Percentiles rank a stretch among this genome's conserved stretches.
phyloP scores from a whole-genome alignment of 441 rosid species.

The Francoa sonchifolia region DNA sequence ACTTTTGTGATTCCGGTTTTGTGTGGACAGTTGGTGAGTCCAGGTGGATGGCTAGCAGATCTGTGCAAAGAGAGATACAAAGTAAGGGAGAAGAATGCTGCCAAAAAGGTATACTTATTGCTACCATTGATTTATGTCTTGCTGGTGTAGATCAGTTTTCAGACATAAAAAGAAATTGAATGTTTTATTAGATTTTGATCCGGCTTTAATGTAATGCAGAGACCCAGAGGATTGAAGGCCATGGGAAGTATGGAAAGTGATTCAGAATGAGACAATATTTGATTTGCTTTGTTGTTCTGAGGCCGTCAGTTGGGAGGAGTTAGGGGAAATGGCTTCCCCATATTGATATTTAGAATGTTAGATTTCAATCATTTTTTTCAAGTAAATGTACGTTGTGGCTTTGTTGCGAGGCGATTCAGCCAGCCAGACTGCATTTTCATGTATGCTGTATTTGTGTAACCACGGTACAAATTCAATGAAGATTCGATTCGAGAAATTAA shows the following conservation, averaged over 20 bases:
- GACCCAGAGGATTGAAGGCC: constrained; percentile 89
- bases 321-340: neutral
- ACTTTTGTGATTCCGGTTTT: neutral
- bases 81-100: constrained; percentile 82
- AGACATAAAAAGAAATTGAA: too few relatives aligned
- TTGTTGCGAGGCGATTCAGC: too few relatives aligned
- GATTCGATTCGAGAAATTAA: too few relatives aligned
- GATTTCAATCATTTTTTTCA: too few relatives aligned
- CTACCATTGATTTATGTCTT: neutral
- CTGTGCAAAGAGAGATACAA: constrained; percentile 70
- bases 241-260: constrained; percentile 82
- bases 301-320: neutral
- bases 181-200: too few relatives aligned
- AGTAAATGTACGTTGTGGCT: too few relatives aligned
- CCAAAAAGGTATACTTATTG: constrained; percentile 55
- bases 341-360: too few relatives aligned
- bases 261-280: constrained; percentile 31
- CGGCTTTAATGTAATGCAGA: constrained; percentile 37
- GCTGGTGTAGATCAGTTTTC: too few relatives aligned
- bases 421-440: too few relatives aligned
- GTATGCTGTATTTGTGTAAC: too few relatives aligned
- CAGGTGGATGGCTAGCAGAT: constrained; percentile 85
- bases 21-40: constrained; percentile 59
- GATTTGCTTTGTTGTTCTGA: too few relatives aligned
- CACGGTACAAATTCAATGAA: too few relatives aligned